Base-by-base conservation (phyloP, 164 flowering plant species). In the Magnolia changhungtana region DNA sequence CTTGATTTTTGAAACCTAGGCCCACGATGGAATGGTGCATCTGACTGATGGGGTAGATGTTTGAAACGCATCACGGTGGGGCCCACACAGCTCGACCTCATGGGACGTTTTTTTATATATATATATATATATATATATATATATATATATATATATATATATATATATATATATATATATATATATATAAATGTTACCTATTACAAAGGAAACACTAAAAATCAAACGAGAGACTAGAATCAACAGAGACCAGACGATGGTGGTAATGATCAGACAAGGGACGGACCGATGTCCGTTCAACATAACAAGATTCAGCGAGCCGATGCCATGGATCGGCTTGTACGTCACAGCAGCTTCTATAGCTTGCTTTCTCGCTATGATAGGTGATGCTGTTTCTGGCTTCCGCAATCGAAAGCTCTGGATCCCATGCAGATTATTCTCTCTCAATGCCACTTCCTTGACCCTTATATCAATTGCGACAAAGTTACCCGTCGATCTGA, bases 401-500 rank as follows among this genome's bases (percentile, higher is more conserved):
- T 24, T 24, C 27, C 27, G 1, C 27, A 24, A 24, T 24, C 27
- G 27, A 24, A 24, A 24, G 1, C 27, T 24, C 61, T 91, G 93
- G 91, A 88, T 90, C 61, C 92, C 93, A 2, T 79, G 89, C 86
- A 86, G 71, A 19, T 89, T 10, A 76, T 89, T 87, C 83, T 55
- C 88, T 9, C 80, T 91, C 37, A 91, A 91, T 63, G 89, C 93
- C 64, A 85, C 89, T 63, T 78, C 93, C 58, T 78, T 90, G n/a
- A 87, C 90, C 23, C 29, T 90, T 18, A 78, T 91, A 2, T 78
- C 84, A 8, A 86, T 88, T 1, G 89, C 90, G 16, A 75, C 80
- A 67, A 90, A 91, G 31, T 81, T 91, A 8, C 87, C 91, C 0
- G 82, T 91, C 50, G 95, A 91, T 80, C 88, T 90, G 10, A 91